phyloP scores from a whole-genome alignment of 805 yeast genomes.

The Starmera quercuum region DNA sequence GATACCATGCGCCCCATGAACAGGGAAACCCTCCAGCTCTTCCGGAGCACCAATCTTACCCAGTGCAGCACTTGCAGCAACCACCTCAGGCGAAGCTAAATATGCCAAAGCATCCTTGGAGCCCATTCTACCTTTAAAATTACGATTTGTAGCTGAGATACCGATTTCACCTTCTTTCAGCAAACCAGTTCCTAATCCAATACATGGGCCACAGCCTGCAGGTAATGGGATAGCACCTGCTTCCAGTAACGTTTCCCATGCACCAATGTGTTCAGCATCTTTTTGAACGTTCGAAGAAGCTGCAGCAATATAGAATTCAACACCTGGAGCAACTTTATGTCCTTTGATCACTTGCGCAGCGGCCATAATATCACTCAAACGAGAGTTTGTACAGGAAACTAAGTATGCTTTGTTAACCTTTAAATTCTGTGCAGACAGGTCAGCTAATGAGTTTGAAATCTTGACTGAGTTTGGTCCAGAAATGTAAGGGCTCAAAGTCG shows the following conservation, averaged over 20 bases:
- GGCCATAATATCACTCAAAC: conserved; percentile 86
- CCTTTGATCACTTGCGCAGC: conserved; percentile 85
- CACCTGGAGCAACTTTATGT: conserved; percentile 78
- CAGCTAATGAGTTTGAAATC: conserved; percentile 71
- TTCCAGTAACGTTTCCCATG: conserved; percentile 82
- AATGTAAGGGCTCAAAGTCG: conserved; percentile 76
- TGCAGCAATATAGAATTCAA: conserved; percentile 95
- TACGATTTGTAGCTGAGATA: conserved; percentile 96
- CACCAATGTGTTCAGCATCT: conserved; percentile 87
- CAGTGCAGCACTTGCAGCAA: conserved; percentile 95
- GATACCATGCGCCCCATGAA: conserved; percentile 41
- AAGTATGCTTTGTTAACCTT: conserved; percentile 89
- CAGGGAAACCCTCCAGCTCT: conserved; percentile 62
- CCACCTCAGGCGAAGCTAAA: conserved; percentile 95
- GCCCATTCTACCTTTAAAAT: conserved; percentile 99
- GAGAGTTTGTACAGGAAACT: conserved; percentile 96
- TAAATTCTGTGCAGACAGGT: conserved; percentile 64
- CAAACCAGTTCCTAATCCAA: conserved; percentile 92
- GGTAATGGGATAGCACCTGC: conserved; percentile 96
- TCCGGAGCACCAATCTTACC: conserved; percentile 93
- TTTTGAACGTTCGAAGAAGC: conserved; percentile 90
- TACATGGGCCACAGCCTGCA: conserved; percentile 99
- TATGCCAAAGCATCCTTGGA: conserved; percentile 93
- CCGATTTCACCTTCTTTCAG: conserved; percentile 96
- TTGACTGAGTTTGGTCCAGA: conserved; percentile 98